These are phyloP conservation scores for Kwoniella bestiolae DNA, from an alignment of 768 basidiomycete species.

Conservation along the genomic window DNA sequence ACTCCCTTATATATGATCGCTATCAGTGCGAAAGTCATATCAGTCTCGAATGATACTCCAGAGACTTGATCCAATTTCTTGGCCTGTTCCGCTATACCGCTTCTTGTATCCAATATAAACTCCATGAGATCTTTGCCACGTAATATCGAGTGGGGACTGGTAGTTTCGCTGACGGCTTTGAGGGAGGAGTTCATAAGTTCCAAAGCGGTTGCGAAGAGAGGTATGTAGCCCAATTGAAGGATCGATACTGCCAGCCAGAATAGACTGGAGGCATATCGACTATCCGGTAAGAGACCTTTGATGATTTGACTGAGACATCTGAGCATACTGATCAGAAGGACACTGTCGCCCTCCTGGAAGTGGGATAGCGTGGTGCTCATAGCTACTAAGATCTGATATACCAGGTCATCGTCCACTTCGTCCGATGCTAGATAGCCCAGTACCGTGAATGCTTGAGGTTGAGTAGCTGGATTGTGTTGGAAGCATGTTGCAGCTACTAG, in stretches of 20 bases:
- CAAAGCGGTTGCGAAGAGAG: slow-evolving; percentile 68
- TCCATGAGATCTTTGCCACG: slow-evolving; percentile 61
- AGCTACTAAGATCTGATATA: slow-evolving; percentile 91
- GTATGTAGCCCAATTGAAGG: slow-evolving; percentile 74
- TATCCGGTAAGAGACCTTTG: slow-evolving; percentile 69
- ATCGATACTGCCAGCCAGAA: slow-evolving; percentile 90
- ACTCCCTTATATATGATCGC: slow-evolving; percentile 85
- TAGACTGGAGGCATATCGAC: slow-evolving; percentile 70
- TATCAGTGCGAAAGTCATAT: slow-evolving; percentile 80
- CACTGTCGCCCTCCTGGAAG: slow-evolving; percentile 69
- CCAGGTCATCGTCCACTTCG: slow-evolving; percentile 87
- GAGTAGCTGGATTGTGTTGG: slow-evolving; percentile 84
- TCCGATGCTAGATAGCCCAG: slow-evolving; percentile 79
- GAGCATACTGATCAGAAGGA: slow-evolving; percentile 82
- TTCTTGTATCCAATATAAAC: slow-evolving; percentile 65
- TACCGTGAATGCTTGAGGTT: slow-evolving; percentile 81
- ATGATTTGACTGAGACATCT: slow-evolving; percentile 80
- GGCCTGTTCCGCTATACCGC: slow-evolving; percentile 69
- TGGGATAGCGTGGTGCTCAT: slow-evolving; percentile 73
- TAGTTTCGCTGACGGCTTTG: slow-evolving; percentile 65
- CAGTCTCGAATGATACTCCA: slow-evolving; percentile 74
- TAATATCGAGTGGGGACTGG: slow-evolving; percentile 30
- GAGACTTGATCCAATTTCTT: slow-evolving; percentile 73
- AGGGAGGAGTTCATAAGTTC: slow-evolving; percentile 70
- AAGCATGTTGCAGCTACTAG: slow-evolving; percentile 85